Base-by-base conservation (phyloP, 257 asterid species). In the Fraxinus pennsylvanica region DNA sequence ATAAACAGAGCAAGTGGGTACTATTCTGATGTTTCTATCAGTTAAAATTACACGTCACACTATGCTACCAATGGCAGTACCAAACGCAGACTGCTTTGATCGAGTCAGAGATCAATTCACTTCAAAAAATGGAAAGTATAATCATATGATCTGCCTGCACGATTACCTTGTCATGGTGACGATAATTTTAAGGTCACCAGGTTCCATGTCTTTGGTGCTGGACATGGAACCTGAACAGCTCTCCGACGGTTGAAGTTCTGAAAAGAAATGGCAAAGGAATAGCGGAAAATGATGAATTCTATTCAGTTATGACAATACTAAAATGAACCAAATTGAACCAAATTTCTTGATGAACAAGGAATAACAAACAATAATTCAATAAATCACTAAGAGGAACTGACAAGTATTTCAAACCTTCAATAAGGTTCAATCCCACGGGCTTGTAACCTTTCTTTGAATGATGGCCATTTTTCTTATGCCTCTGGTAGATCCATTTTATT, bases 401-500 rank as follows among this genome's bases (percentile, higher is more conserved):
- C 45, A 19, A 71, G 66, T 79, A 74, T 30, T 72, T 50, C 88
- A 83, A 15, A 89, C 97, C 96, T 79, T 84, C 96, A 88, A 77
- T 92, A 88, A 30, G 94, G 90, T 81, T 93, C 90, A 19, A 91
- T 81, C 17, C 96, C 98, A n/a, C 87, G 90, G 75, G 88, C 86
- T 82, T 54, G 82, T 41, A 93, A 85, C 4, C 79, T 86, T 71
- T 89, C 92, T 78, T 81, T 81, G 85, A 96, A 93, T 5, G 92
- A 85, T 21, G 77, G 82, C 98, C 99, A 93, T 2, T 90, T 93
- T 76, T 90, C 92, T 61, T 81, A 81, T 13, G 98, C 96, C 65
- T 93, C 99, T 0, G 95, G 98, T 76, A 96, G 89, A 86, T 93
- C 98, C 99, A 93, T 96, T 84, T 93, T 96, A 89, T 96, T 96